Evolutionary conservation across 352 stramenopile genomes (phyloP).

Genomic region (Pythium coloratum): DNA sequence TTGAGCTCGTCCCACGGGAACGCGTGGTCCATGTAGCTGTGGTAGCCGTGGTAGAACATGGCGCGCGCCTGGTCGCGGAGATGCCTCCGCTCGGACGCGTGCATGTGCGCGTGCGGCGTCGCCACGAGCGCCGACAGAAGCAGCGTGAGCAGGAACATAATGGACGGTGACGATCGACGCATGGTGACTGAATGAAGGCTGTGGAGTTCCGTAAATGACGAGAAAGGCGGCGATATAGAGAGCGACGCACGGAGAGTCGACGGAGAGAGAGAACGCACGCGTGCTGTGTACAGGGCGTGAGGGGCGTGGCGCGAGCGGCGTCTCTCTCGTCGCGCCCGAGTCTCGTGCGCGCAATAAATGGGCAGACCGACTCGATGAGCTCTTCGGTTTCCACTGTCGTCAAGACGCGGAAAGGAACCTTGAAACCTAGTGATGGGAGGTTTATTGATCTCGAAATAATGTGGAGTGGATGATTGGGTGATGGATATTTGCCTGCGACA

Average conservation of each 20-base stretch:
- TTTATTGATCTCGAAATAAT: conserved; percentile 1
- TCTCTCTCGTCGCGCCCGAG: neutral
- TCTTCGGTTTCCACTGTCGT: conserved; percentile 11
- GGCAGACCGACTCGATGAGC: neutral
- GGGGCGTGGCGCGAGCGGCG: neutral
- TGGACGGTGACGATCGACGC: neutral
- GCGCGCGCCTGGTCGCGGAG: conserved; percentile 75
- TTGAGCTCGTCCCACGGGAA: conserved; percentile 89
- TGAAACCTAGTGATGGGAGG: neutral
- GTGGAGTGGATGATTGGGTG: neutral
- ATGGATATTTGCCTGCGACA: conserved; percentile 4
- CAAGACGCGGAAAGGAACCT: conserved; percentile 7
- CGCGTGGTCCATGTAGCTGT: conserved; percentile 86
- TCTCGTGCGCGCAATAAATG: neutral
- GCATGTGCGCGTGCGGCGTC: conserved; percentile 41
- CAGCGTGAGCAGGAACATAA: neutral
- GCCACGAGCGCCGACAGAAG: neutral
- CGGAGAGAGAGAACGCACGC: neutral
- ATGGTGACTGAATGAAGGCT: neutral
- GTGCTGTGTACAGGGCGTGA: neutral
- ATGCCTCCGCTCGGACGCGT: conserved; percentile 62
- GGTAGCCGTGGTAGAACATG: conserved; percentile 91
- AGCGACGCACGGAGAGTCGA: neutral
- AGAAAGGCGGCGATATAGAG: neutral
- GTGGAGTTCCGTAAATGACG: neutral